A percentile compares a stretch with the other conserved stretches of the same genome.
These are phyloP conservation scores for Alnus rubra DNA, from an alignment of 306 rosid genomes.

Conservation along the genomic window DNA sequence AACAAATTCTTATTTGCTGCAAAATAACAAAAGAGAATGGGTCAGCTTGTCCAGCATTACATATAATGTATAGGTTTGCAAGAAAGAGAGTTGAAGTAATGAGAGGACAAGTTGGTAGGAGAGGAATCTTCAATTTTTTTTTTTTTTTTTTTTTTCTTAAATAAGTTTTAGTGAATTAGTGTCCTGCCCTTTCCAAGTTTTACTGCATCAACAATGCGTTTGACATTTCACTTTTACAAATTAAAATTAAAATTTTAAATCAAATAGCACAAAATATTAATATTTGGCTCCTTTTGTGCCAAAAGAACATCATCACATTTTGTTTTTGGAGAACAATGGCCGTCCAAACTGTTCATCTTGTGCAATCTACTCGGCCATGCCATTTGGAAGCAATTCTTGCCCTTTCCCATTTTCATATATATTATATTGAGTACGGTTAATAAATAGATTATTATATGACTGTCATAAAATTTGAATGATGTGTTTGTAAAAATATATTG, in stretches of 20 bases:
- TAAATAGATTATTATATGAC: too few relatives aligned
- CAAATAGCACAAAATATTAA: too few relatives aligned
- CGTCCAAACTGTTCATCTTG: neutral
- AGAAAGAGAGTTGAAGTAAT: conserved; percentile 1
- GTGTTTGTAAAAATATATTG: too few relatives aligned
- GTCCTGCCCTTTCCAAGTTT: neutral
- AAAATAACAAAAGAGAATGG: neutral
- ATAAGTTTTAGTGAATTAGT: neutral
- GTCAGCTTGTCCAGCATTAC: conserved; percentile 9
- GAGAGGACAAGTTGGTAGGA: neutral
- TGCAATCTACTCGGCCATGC: neutral
- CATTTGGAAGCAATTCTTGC: neutral
- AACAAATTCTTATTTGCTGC: neutral
- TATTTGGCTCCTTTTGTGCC: neutral
- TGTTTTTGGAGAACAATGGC: neutral
- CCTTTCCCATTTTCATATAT: neutral
- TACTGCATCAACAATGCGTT: neutral
- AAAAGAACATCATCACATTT: neutral
- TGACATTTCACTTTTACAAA: too few relatives aligned
- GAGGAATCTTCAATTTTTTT: neutral
- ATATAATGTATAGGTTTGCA: conserved; percentile 11
- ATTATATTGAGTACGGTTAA: too few relatives aligned
- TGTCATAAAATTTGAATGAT: too few relatives aligned
- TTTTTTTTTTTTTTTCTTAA: neutral
- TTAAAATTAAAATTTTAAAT: too few relatives aligned